Conservation (phyloP, 2,329 filamentous ascomycete species). For the Alternaria viburni region DNA sequence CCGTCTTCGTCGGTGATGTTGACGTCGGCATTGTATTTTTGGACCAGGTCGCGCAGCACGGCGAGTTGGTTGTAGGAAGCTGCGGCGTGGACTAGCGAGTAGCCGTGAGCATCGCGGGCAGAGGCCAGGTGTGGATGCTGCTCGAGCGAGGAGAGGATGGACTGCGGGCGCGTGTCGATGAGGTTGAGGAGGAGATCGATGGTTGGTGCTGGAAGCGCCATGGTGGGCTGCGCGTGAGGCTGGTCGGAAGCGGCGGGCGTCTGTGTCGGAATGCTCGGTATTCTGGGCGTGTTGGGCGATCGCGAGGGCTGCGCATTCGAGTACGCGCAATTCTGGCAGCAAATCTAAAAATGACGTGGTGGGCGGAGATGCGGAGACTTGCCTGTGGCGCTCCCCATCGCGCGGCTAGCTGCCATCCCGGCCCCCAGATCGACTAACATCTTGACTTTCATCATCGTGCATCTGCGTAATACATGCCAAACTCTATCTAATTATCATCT, state of each 20-base stretch:
- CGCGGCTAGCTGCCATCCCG: background rate
- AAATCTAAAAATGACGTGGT: constrained; percentile 19
- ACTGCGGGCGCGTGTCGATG: constrained; percentile 79
- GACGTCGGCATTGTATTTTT: constrained; percentile 77
- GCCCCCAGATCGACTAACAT: background rate
- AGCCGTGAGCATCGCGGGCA: constrained; percentile 86
- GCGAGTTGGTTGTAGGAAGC: constrained; percentile 89
- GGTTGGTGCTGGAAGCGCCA: constrained; percentile 44
- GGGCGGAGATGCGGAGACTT: constrained; percentile 11
- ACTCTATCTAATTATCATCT: background rate
- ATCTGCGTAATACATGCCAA: background rate
- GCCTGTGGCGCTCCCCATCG: background rate
- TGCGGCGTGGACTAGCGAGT: constrained; percentile 91
- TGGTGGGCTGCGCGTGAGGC: constrained; percentile 12
- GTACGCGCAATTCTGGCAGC: constrained; percentile 4
- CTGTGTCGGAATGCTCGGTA: background rate
- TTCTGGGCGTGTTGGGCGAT: background rate
- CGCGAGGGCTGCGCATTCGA: constrained; percentile 1
- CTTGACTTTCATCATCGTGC: background rate
- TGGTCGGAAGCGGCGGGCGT: constrained; percentile 1
- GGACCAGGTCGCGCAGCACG: constrained; percentile 76
- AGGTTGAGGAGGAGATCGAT: constrained; percentile 59
- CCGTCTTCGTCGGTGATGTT: constrained; percentile 88
- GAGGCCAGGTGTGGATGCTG: constrained; percentile 77
- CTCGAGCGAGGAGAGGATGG: constrained; percentile 76